Evolutionary conservation across 306 rosid genomes (phyloP).

Genomic region (Gastrolobium bilobum): DNA sequence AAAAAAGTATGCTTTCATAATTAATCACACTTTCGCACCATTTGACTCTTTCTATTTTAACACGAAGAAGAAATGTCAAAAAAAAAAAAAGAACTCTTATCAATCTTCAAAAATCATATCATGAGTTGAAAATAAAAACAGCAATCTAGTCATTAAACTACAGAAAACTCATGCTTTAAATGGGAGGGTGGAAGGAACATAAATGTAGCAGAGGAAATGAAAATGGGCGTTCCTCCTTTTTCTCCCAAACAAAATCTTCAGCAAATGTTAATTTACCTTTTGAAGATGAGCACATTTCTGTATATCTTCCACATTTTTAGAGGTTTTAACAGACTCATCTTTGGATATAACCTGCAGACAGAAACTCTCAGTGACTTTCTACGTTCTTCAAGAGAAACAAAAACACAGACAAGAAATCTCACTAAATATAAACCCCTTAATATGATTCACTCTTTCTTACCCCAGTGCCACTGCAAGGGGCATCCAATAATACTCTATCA

Average conservation of each 20-base stretch:
- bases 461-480: conserved; percentile 99
- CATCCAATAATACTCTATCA: conserved; percentile 93
- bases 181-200: not conserved
- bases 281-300: conserved; percentile 81
- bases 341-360: conserved; percentile 90
- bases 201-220: conserved; percentile 9
- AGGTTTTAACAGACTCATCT: conserved; percentile 90
- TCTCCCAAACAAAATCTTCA: conserved; percentile 25
- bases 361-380: conserved; percentile 8
- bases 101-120: not conserved
- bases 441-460: conserved; percentile 57
- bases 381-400: conserved; percentile 2
- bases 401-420: not conserved
- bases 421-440: not conserved
- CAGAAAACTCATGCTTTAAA: not conserved
- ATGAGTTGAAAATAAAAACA: conserved; percentile 24
- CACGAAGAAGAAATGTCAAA: not conserved
- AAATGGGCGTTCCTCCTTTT: not conserved
- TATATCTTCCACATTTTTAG: conserved; percentile 84
- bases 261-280: conserved; percentile 64
- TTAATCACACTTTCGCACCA: not conserved
- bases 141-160: conserved; percentile 1
- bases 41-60: conserved; percentile 18
- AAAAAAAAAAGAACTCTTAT: not conserved
- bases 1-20: not conserved